Base-by-base conservation (phyloP, 805 yeast species). In the Citeromyces matritensis region DNA sequence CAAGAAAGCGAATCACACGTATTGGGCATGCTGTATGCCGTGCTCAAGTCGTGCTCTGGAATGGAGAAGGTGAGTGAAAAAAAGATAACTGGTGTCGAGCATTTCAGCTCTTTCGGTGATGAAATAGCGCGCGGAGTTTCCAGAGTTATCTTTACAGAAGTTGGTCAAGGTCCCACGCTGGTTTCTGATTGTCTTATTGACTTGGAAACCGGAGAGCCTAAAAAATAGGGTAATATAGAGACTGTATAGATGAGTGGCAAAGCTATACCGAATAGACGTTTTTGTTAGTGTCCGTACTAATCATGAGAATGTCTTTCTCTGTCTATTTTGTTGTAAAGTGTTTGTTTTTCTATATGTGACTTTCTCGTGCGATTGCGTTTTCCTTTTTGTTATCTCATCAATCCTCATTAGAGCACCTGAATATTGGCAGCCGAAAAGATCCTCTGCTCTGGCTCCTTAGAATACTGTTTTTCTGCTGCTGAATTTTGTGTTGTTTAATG, bases 151-250 rank as follows among this genome's bases (percentile, higher is more conserved):
- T 59, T 80, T 45, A 86, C 98, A 10, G 57, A 69, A 42, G 86
- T 84, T 33, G 98, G 97, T 23, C 70, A 71, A 15, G 97, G 95
- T 29, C 96, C 97, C 9, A 72, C 65, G 50, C 66, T 60, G 34
- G 65, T 76, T 14, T 42, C 55, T 3, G 71, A 69, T 37, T 56
- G 64, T 15, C 63, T 83, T 43, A 63, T 81, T 34, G 65, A 73
- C 45, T 63, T 56, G 17, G 39, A 48, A 17, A 58, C 69, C 12
- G 93, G 91, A 4, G 53, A 67, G 37, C 88, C 88, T 43, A 71
- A 65, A 41, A 43, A 40, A 30, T 17, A 17, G 21, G n/a, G n/a
- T n/a, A n/a, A n/a, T n/a, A n/a, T n/a, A n/a, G n/a, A n/a, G n/a
- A n/a, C n/a, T n/a, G n/a, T n/a, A n/a, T n/a, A n/a, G n/a, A n/a